A percentile compares a stretch with the other conserved stretches of the same genome.
Evolutionary conservation across 2,329 filamentous ascomycete genomes (phyloP).

Genomic region (Myotisia sp.): DNA sequence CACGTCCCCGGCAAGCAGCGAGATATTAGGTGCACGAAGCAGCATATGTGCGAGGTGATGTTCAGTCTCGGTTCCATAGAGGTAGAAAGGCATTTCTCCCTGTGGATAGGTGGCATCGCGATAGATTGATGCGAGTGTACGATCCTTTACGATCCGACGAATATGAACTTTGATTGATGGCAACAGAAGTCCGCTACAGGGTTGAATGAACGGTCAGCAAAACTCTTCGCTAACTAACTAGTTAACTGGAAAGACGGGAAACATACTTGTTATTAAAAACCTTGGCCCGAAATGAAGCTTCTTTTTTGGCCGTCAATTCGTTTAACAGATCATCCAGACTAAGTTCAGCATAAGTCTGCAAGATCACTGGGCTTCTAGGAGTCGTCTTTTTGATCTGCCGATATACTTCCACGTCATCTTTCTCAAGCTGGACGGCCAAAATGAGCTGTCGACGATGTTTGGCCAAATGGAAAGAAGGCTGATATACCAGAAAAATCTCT

Average conservation of each 20-base stretch:
- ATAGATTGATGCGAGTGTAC: neutral
- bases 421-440: constrained; percentile 1
- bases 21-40: constrained; percentile 5
- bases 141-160: neutral
- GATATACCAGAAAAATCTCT: constrained; percentile 11
- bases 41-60: constrained; percentile 6
- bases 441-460: constrained; percentile 14
- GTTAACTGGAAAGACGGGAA: no score
- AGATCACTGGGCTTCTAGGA: neutral
- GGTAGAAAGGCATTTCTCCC: constrained; percentile 7
- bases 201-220: neutral
- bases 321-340: neutral
- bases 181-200: neutral
- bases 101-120: constrained; percentile 1
- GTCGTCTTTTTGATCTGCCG: neutral
- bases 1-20: neutral
- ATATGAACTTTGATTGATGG: neutral
- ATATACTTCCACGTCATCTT: neutral
- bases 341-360: neutral
- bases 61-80: constrained; percentile 5
- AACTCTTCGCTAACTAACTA: neutral
- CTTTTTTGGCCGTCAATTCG: neutral
- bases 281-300: neutral
- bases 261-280: neutral
- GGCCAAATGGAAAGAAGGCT: constrained; percentile 12